Base-by-base conservation (phyloP, 169 alveolate species). In the Plasmodium vivax region DNA sequence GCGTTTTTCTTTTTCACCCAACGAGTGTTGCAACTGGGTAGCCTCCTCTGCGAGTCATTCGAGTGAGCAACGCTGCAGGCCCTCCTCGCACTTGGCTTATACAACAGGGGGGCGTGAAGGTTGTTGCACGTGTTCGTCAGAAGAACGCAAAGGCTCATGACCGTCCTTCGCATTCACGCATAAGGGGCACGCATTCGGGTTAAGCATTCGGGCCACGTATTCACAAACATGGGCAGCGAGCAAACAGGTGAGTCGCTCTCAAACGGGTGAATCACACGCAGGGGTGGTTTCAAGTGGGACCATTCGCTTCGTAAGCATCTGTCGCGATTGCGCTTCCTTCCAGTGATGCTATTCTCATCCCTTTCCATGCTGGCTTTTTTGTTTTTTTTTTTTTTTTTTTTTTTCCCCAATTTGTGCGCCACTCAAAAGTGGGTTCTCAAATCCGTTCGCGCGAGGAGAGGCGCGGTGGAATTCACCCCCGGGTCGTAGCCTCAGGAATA, bases 101-200 rank as follows among this genome's bases (percentile, higher is more conserved):
- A 51, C 62, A 51, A 51, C n/a, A 14, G 62, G 62, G 62, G 19
- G 62, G 41, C 54, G 14, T 84, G 71, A 41, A 84, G 1, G 68
- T 84, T 73, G 54, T n/a, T 41, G 51, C n/a, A 84, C 74, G 77
- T 43, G 43, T 84, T 84, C 54, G 93, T 38, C 5, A 84, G 45
- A 6, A 71, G 47, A 36, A 84, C 23, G 75, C 82, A 84, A 62
- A 84, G 19, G 82, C 58, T 14, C 82, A 84, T 27, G 72, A 62
- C 77, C 45, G 32, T 54, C 30, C 58, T 68, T 73, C 47, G 73
- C 93, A 84, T 84, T 68, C 84, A 84, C 71, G 36, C 62, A 51
- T 23, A 51, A 16, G 62, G 62, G 12, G 27, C 27, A 23, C 27
- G 27, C 27, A 23, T 23, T 23, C 27, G 27, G 27, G 27, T 23